Conservation (phyloP, 164 flowering plant genomes). For the Piper betle region DNA sequence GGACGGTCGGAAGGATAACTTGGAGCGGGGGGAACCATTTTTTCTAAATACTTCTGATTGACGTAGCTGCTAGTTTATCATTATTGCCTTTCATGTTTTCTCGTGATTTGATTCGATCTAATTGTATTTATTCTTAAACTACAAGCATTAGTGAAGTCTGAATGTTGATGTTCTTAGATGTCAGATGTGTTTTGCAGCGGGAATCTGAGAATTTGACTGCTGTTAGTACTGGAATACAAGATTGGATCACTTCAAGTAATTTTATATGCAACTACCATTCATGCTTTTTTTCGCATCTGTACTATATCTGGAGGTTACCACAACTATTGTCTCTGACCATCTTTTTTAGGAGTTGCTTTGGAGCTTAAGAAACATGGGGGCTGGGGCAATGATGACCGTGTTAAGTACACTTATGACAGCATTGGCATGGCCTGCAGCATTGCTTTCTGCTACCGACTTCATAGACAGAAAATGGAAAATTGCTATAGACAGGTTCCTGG, state of each 20-base stretch:
- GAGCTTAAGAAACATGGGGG: slow-evolving; percentile 93
- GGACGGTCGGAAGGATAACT: slow-evolving; percentile 60
- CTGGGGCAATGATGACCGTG: slow-evolving; percentile 97
- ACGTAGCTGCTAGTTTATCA: background rate
- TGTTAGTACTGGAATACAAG: slow-evolving; percentile 97
- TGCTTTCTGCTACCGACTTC: slow-evolving; percentile 66
- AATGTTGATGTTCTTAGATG: background rate
- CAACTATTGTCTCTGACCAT: slow-evolving; percentile 2
- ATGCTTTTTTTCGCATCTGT: background rate
- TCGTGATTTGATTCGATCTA: background rate
- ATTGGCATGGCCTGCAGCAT: slow-evolving; percentile 92
- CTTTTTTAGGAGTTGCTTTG: slow-evolving; percentile 54
- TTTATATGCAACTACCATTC: slow-evolving; percentile 7
- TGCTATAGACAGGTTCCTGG: slow-evolving; percentile 96
- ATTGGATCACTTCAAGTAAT: slow-evolving; percentile 96
- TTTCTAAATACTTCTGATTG: background rate
- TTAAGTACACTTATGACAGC: slow-evolving; percentile 67
- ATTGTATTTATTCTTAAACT: background rate
- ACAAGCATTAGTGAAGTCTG: background rate
- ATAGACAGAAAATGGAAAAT: slow-evolving; percentile 97
- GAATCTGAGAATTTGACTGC: slow-evolving; percentile 92
- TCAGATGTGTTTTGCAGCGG: slow-evolving; percentile 88
- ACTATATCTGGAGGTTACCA: background rate
- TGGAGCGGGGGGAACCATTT: slow-evolving; percentile 56
- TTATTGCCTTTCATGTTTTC: background rate